phyloP scores from a whole-genome alignment of 1,284 basidiomycete species.

The Sutorius eximius region DNA sequence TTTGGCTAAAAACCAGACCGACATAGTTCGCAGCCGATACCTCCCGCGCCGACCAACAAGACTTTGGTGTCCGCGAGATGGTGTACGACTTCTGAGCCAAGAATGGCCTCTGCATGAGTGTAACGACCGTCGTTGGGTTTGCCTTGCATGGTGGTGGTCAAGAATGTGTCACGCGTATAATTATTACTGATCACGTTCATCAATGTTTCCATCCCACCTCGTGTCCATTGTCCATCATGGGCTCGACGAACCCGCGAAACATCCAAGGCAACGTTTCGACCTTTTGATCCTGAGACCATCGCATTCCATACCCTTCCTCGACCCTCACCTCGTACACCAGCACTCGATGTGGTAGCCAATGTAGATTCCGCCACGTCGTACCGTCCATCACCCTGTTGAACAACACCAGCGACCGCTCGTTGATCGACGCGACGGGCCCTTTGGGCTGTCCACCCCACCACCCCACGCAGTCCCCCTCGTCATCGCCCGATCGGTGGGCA shows the following conservation, averaged over 20 bases:
- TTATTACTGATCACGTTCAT: slow-evolving; percentile 16
- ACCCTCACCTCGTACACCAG: slow-evolving; percentile 60
- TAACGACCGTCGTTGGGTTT: slow-evolving; percentile 28
- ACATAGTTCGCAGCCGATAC: slow-evolving; percentile 97
- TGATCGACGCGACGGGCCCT: slow-evolving; percentile 50
- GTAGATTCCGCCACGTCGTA: slow-evolving; percentile 57
- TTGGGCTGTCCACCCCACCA: slow-evolving; percentile 56
- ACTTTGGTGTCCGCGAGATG: slow-evolving; percentile 68
- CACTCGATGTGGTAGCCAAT: slow-evolving; percentile 58
- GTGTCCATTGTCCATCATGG: slow-evolving; percentile 63
- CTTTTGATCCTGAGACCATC: slow-evolving; percentile 53
- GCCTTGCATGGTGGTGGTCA: slow-evolving; percentile 19
- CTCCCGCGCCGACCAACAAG: slow-evolving; percentile 93
- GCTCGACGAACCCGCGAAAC: slow-evolving; percentile 62
- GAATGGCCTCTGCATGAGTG: slow-evolving; percentile 65
- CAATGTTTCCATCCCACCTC: slow-evolving; percentile 55
- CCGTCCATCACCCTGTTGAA: slow-evolving; percentile 51
- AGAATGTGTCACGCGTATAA: slow-evolving; percentile 27
- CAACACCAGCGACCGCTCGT: slow-evolving; percentile 46
- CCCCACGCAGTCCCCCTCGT: slow-evolving; percentile 31
- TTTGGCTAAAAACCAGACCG: slow-evolving; percentile 36
- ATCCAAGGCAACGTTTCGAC: slow-evolving; percentile 38
- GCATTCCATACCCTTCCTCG: slow-evolving; percentile 59
- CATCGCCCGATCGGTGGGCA: slow-evolving; percentile 45
- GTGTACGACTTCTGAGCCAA: slow-evolving; percentile 68